Conservation (phyloP, 2,329 filamentous ascomycete genomes). For the Pestalotiopsis sp. region DNA sequence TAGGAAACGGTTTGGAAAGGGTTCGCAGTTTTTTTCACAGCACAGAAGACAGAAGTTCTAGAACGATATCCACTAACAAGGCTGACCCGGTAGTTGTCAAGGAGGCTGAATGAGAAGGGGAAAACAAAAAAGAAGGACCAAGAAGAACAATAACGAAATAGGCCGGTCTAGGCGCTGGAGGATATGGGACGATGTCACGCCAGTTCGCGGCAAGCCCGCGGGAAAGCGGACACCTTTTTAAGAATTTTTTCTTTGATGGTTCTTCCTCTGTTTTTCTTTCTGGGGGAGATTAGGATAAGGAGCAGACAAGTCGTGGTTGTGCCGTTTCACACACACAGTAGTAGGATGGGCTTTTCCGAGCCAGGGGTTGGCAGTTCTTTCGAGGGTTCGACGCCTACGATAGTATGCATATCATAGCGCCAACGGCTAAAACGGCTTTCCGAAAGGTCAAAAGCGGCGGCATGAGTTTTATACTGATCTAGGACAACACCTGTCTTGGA, state of each 20-base stretch:
- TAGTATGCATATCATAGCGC: not conserved
- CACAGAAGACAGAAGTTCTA: no score
- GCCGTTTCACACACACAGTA: not conserved
- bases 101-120: not conserved
- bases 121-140: not conserved
- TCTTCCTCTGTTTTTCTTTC: not conserved
- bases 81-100: slow-evolving; percentile 1
- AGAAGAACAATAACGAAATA: not conserved
- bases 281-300: not conserved
- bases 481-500: no score
- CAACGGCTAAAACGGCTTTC: not conserved
- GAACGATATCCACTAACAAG: not conserved
- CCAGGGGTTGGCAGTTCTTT: not conserved
- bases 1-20: no score
- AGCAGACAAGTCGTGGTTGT: not conserved
- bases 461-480: no score
- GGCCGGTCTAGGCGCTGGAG: not conserved
- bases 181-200: slow-evolving; percentile 4
- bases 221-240: not conserved
- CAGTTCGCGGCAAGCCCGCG: not conserved
- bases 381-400: not conserved
- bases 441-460: not conserved
- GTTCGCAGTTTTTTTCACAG: not conserved
- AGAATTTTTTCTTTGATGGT: not conserved
- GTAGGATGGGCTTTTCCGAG: not conserved